phyloP scores from a whole-genome alignment of 2,329 filamentous ascomycete genomes.

The Colletotrichum euphorbiae region DNA sequence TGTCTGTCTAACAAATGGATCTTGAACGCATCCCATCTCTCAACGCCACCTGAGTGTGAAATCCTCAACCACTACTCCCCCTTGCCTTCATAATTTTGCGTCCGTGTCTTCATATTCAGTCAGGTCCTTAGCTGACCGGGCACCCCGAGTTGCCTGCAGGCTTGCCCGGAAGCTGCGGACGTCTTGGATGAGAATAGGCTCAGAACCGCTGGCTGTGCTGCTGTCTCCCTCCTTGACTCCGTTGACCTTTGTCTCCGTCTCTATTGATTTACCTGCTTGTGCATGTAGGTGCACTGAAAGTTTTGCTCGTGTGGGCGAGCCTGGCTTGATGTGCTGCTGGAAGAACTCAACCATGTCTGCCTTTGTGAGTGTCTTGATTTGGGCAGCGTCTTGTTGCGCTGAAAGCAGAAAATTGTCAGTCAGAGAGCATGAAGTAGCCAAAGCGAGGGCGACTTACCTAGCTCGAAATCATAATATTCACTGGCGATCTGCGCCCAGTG shows the following conservation, averaged over 20 bases:
- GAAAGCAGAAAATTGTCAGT: conserved; percentile 37
- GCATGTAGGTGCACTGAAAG: conserved; percentile 86
- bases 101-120: conserved; percentile 88
- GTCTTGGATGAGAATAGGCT: conserved; percentile 76
- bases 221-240: conserved; percentile 49
- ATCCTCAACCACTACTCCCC: conserved; percentile 1
- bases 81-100: conserved; percentile 74
- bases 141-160: conserved; percentile 77
- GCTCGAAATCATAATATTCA: conserved; percentile 91
- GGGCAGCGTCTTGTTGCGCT: conserved; percentile 81
- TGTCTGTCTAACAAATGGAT: conserved; percentile 34
- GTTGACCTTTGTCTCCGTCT: conserved; percentile 52
- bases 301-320: conserved; percentile 81
- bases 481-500: conserved; percentile 88
- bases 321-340: conserved; percentile 78
- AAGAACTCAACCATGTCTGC: conserved; percentile 85
- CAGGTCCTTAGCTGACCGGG: conserved; percentile 78
- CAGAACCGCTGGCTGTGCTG: conserved; percentile 48
- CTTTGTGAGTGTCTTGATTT: conserved; percentile 81
- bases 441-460: conserved; percentile 66
- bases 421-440: background rate
- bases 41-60: conserved; percentile 22
- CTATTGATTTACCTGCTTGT: conserved; percentile 66
- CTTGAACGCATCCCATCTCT: conserved; percentile 21
- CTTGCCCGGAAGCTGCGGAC: conserved; percentile 84